phyloP scores from a whole-genome alignment of 768 basidiomycete species.

The Amyloporia xantha region DNA sequence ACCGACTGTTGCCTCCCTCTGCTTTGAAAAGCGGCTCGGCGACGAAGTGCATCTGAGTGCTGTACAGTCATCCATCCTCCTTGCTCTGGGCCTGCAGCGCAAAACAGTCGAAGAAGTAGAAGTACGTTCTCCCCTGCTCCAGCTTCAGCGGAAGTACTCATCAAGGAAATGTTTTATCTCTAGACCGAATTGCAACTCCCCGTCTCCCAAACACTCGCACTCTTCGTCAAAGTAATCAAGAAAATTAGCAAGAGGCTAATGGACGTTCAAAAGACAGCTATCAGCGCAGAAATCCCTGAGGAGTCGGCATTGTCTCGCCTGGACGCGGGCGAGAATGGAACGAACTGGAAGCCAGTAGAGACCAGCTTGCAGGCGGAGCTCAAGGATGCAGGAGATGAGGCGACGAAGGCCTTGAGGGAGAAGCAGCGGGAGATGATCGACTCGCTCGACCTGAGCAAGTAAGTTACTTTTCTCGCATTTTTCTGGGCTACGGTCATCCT shows the following conservation, averaged over 20 bases:
- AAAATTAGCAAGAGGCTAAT: conserved; percentile 73
- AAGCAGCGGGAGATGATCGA: conserved; percentile 86
- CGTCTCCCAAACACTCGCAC: conserved; percentile 80
- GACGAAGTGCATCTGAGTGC: conserved; percentile 67
- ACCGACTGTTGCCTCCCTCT: conserved; percentile 73
- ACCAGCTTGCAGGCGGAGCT: conserved; percentile 27
- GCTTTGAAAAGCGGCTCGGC: conserved; percentile 72
- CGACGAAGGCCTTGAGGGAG: conserved; percentile 45
- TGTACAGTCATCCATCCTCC: conserved; percentile 86
- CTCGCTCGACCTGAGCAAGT: conserved; percentile 84
- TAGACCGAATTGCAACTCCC: conserved; percentile 78
- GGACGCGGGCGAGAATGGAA: conserved; percentile 10
- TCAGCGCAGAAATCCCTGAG: conserved; percentile 57
- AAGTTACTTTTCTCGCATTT: conserved; percentile 28
- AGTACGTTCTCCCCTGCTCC: conserved; percentile 33
- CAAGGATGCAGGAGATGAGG: conserved; percentile 64
- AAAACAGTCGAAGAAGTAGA: conserved; percentile 89
- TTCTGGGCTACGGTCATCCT: not conserved
- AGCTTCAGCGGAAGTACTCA: not conserved
- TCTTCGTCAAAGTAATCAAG: conserved; percentile 87
- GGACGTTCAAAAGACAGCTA: conserved; percentile 73
- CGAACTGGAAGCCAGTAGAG: conserved; percentile 23
- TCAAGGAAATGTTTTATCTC: not conserved
- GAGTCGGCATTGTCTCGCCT: conserved; percentile 25
- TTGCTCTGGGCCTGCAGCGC: conserved; percentile 84